These are phyloP conservation scores for Aspergillus ibericus DNA, from an alignment of 2,329 filamentous ascomycete species.

Conservation along the genomic window DNA sequence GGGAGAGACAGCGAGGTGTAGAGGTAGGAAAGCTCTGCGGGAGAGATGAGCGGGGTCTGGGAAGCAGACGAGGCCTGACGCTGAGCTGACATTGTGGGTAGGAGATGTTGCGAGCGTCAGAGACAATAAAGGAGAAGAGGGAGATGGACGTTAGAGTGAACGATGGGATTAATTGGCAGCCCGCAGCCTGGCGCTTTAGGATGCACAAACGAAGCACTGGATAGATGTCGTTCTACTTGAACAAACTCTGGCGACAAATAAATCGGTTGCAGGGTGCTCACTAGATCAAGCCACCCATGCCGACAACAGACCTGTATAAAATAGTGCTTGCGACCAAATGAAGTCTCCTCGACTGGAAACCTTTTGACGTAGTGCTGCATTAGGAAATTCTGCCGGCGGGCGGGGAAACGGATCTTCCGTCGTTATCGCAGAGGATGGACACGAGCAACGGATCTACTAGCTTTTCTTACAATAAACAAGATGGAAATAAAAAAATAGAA, in stretches of 20 bases:
- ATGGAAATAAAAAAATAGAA: background rate
- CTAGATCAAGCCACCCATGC: background rate
- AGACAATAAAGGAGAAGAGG: background rate
- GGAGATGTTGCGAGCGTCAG: constrained; percentile 3
- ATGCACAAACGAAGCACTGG: too few relatives aligned
- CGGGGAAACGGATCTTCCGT: constrained; percentile 32
- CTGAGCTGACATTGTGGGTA: constrained; percentile 57
- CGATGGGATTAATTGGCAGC: background rate
- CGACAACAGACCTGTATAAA: background rate
- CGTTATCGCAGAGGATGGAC: background rate
- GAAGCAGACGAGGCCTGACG: constrained; percentile 57
- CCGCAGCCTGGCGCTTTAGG: too few relatives aligned
- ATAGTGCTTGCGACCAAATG: background rate
- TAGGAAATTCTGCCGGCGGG: constrained; percentile 32
- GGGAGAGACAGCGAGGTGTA: constrained; percentile 84
- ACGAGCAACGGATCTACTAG: too few relatives aligned
- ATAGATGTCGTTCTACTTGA: too few relatives aligned
- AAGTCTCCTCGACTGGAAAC: constrained; percentile 5
- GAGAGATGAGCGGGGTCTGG: constrained; percentile 69
- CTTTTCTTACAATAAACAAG: background rate
- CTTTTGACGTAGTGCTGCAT: constrained; percentile 14
- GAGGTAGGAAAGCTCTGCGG: constrained; percentile 93
- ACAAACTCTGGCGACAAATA: too few relatives aligned
- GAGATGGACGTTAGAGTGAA: background rate
- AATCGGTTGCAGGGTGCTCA: background rate